phyloP scores from a whole-genome alignment of 2,329 filamentous ascomycete species.

The Colletotrichum plurivorum region DNA sequence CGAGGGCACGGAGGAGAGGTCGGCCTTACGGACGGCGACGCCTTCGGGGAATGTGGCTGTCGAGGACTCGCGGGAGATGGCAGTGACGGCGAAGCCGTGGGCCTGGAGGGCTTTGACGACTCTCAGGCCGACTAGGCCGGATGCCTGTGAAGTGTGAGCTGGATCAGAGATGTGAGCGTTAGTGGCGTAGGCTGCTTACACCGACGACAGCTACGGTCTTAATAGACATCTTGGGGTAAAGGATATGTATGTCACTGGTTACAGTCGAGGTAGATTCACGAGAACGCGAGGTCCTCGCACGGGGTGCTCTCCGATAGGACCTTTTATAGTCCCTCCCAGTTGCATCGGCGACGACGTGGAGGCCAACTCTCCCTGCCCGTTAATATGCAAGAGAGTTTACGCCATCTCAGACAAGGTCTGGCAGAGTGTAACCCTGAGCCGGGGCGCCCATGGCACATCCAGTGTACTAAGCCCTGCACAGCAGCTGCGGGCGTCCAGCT shows the following conservation, averaged over 20 bases:
- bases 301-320: background rate
- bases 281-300: background rate
- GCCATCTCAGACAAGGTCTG: background rate
- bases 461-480: background rate
- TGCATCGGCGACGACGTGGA: background rate
- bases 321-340: background rate
- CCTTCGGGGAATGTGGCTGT: slow-evolving; percentile 22
- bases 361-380: background rate
- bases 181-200: background rate
- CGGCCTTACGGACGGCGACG: slow-evolving; percentile 26
- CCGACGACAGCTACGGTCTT: slow-evolving; percentile 34
- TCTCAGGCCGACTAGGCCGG: slow-evolving; percentile 32
- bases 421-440: slow-evolving; percentile 13
- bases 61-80: slow-evolving; percentile 27
- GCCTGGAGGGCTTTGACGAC: slow-evolving; percentile 23
- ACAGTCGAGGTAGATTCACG: background rate
- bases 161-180: too few species aligned
- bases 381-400: slow-evolving; percentile 3
- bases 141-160: slow-evolving; percentile 11
- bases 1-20: slow-evolving; percentile 22
- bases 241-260: background rate
- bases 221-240: slow-evolving; percentile 17
- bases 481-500: background rate
- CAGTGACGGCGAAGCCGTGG: slow-evolving; percentile 28
- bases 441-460: background rate